A percentile compares a stretch with the other conserved stretches of the same genome.
Conservation (phyloP, 345 rosid genomes). For the Boechera divaricarpa region DNA sequence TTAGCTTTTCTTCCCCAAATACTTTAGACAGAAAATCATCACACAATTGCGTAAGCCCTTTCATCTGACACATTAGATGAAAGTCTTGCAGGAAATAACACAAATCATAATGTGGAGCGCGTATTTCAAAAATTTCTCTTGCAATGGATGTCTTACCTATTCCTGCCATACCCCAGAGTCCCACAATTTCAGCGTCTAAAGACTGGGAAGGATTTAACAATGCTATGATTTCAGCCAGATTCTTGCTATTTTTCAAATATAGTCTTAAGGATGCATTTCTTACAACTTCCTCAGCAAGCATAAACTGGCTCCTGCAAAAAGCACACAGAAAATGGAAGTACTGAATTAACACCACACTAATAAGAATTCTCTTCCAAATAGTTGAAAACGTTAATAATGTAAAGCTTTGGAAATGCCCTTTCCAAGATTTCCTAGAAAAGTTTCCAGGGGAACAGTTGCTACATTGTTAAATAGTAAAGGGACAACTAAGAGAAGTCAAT, state of each 20-base stretch:
- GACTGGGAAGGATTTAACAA: slow-evolving; percentile 9
- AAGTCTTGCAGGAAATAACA: slow-evolving; percentile 38
- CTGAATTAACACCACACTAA: neutral
- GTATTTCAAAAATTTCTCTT: slow-evolving; percentile 12
- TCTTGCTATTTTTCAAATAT: slow-evolving; percentile 15
- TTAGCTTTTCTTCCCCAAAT: slow-evolving; percentile 36
- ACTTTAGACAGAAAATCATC: slow-evolving; percentile 33
- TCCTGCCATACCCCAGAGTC: slow-evolving; percentile 37
- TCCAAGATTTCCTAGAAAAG: neutral
- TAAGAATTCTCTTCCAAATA: neutral
- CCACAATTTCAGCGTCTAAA: neutral
- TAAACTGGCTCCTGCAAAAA: neutral
- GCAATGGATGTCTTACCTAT: slow-evolving; percentile 43
- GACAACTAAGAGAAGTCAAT: neutral
- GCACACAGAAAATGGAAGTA: neutral
- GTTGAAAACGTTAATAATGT: neutral
- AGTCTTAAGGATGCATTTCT: neutral
- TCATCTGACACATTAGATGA: neutral
- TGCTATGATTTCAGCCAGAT: neutral
- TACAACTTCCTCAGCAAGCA: slow-evolving; percentile 36
- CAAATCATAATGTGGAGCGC: slow-evolving; percentile 18
- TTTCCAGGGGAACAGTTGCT: neutral
- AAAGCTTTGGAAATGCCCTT: neutral
- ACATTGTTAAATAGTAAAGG: neutral
- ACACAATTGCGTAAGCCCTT: slow-evolving; percentile 29